Percentiles rank a stretch among this genome's conserved stretches.
phyloP scores from a whole-genome alignment of 371 early-diverging fungal species.

The Syncephalis plumigaleata region DNA sequence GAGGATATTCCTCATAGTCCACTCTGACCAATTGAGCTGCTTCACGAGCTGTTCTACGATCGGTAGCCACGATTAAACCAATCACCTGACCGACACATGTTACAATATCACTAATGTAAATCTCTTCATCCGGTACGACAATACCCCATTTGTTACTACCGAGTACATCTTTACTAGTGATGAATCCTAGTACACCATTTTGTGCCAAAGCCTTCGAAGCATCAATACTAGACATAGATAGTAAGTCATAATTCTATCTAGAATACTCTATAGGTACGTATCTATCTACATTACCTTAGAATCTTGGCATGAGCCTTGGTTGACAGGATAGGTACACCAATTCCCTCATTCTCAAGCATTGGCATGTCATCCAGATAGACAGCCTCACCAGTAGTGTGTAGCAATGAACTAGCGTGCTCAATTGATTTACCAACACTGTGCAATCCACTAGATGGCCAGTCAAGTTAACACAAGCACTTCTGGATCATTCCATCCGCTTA shows the following conservation, averaged over 20 bases:
- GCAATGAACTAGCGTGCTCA: constrained; percentile 47
- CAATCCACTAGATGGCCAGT: no score
- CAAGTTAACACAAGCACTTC: no score
- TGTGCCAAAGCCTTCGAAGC: constrained; percentile 26
- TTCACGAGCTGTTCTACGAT: constrained; percentile 31
- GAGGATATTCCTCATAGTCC: constrained; percentile 36
- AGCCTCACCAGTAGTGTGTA: constrained; percentile 64
- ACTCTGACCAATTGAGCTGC: constrained; percentile 45
- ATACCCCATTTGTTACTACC: constrained; percentile 31
- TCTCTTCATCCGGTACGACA: constrained; percentile 39
- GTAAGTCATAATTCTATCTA: no score
- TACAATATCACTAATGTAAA: constrained; percentile 42
- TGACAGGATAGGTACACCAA: constrained; percentile 38
- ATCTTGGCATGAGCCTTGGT: constrained; percentile 43
- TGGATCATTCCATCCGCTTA: no score
- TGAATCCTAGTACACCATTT: constrained; percentile 38
- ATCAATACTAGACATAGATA: constrained; percentile 18
- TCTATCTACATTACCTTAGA: no score
- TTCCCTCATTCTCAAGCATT: constrained; percentile 28
- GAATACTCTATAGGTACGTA: no score
- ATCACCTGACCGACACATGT: constrained; percentile 48
- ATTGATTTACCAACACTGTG: constrained; percentile 35
- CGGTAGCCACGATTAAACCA: constrained; percentile 49
- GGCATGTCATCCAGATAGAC: constrained; percentile 64
- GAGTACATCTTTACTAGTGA: constrained; percentile 41